Evolutionary conservation across 1,139 yeast species (phyloP), one percentile per base, ranked within the genome.

Genomic region (Groenewaldozyma sp.): DNA sequence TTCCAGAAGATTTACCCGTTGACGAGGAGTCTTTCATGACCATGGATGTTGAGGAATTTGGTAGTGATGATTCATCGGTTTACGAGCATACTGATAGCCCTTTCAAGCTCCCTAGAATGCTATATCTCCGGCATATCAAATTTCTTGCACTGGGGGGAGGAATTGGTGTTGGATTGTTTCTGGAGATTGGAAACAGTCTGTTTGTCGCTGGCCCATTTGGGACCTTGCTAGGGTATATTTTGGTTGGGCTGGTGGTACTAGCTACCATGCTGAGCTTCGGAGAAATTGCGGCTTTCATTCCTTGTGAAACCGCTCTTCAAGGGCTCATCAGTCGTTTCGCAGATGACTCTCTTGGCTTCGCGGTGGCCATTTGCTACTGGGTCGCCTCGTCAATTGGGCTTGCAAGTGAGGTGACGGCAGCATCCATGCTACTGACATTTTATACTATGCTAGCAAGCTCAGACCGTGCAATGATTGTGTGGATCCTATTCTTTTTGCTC

Each of bases 111-210:
- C 49, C 78, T 47, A 65, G 94, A 42, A 74, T 74, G 45, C 64
- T 83, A 26, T 73, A 73, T 44, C 75, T 80, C 9, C 64, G 93
- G 24, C 94, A 84, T 56, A 63, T 83, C 18, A 87, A 82, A 55
- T 79, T 82, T 78, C 78, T 84, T 36, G 83, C 94, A 0, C 67
- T 86, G 33, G 91, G 93, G 2, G 93, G 91, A 1, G 81, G 91
- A 0, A 62, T 83, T 3, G 94, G 94, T 1, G 88, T 83, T n/a
- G 94, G 94, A 0, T 60, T 83, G 14, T 71, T 82, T 47, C 63
- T 82, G 32, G 79, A 82, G 37, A 71, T 83, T n/a, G 94, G 95
- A 1, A 79, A 80, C 49, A 82, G 87, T 1, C 69, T 86, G 38
- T 71, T 80, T 21, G 76, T 78, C 16, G 81, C 88, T 2, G 95